These are phyloP conservation scores for Leptographium flavum DNA, from an alignment of 2,329 filamentous ascomycete genomes.

Conservation along the genomic window DNA sequence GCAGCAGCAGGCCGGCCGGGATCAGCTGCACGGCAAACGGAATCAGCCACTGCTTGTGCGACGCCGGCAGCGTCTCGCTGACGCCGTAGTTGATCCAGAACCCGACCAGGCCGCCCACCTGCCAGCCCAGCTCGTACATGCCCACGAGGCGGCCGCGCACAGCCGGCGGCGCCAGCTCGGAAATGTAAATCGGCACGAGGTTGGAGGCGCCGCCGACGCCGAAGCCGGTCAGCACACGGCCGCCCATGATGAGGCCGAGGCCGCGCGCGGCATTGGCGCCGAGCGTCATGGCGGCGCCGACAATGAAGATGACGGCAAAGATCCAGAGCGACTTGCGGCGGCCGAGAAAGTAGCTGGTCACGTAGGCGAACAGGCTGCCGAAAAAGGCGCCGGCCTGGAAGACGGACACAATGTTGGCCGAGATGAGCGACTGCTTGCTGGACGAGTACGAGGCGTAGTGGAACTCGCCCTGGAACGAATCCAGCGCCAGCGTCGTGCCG, in stretches of 20 bases:
- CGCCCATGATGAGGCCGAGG: slow-evolving; percentile 48
- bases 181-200: slow-evolving; percentile 49
- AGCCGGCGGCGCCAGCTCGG: slow-evolving; percentile 45
- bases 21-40: slow-evolving; percentile 55
- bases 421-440: slow-evolving; percentile 40
- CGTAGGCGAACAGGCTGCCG: slow-evolving; percentile 56
- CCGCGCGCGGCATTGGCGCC: slow-evolving; percentile 47
- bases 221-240: slow-evolving; percentile 48
- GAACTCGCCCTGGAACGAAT: slow-evolving; percentile 58
- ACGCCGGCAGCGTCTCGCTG: slow-evolving; percentile 30
- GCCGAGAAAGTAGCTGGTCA: slow-evolving; percentile 51
- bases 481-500: slow-evolving; percentile 57
- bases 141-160: slow-evolving; percentile 51
- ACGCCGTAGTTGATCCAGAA: slow-evolving; percentile 56
- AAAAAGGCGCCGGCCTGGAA: slow-evolving; percentile 81
- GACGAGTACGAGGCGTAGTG: slow-evolving; percentile 35
- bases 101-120: slow-evolving; percentile 47
- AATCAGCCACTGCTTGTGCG: slow-evolving; percentile 45
- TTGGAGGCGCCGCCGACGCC: slow-evolving; percentile 50
- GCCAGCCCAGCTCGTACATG: slow-evolving; percentile 53
- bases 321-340: slow-evolving; percentile 49
- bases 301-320: slow-evolving; percentile 48
- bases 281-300: slow-evolving; percentile 61
- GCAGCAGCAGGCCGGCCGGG: slow-evolving; percentile 46
- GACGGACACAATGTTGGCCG: slow-evolving; percentile 64